phyloP scores from a whole-genome alignment of 371 early-diverging fungal species.

The Astathelohania contejeani region DNA sequence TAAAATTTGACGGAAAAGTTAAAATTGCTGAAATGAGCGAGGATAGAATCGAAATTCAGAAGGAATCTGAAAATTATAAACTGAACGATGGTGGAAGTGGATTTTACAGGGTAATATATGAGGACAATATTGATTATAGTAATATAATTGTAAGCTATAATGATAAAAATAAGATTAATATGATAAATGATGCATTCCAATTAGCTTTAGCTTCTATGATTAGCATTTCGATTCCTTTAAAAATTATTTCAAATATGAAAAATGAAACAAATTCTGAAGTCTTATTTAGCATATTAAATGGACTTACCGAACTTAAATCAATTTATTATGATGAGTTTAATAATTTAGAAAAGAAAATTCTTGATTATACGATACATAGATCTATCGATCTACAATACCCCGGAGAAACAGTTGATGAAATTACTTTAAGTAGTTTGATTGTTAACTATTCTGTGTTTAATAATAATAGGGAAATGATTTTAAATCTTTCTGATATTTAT shows the following conservation, averaged over 20 bases:
- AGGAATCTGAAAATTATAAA: slow-evolving; percentile 7
- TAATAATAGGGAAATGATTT: background rate
- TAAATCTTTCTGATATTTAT: background rate
- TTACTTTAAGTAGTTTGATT: background rate
- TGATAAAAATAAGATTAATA: background rate
- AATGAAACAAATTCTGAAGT: slow-evolving; percentile 6
- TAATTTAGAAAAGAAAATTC: background rate
- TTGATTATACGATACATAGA: background rate
- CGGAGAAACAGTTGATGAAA: slow-evolving; percentile 1
- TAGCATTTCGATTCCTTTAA: background rate
- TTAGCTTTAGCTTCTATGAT: background rate
- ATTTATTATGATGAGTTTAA: slow-evolving; percentile 1
- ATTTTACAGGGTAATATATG: slow-evolving; percentile 37
- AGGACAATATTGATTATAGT: slow-evolving; percentile 9
- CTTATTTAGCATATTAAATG: background rate
- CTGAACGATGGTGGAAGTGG: slow-evolving; percentile 35
- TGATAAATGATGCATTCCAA: background rate
- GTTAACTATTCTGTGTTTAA: background rate
- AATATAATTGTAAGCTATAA: background rate
- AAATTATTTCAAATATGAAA: background rate
- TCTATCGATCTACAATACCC: background rate
- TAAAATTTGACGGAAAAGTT: slow-evolving; percentile 12
- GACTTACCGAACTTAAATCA: background rate
- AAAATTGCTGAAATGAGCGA: slow-evolving; percentile 7
- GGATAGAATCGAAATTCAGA: background rate